Base-by-base conservation (phyloP, 495 filamentous ascomycete species). In the Lasiosphaeria ovina region DNA sequence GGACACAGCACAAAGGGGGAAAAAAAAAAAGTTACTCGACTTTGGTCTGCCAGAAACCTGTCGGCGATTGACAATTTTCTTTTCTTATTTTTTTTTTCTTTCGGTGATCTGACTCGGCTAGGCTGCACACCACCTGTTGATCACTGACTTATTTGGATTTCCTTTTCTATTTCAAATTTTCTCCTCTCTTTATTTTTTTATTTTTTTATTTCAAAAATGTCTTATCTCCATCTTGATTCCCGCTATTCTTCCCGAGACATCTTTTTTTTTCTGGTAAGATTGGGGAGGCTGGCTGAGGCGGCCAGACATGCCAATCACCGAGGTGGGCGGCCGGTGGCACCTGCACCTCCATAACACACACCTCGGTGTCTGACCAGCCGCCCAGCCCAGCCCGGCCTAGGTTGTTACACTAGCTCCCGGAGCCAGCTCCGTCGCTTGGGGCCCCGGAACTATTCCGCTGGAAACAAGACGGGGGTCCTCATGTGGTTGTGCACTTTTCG, bases 1-100 rank as follows among this genome's bases (percentile, higher is more conserved):
- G 24, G 24, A 24, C 24, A 24, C 24, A 24, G 24, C 24, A 24
- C 24, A 24, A 24, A 24, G 24, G 24, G 24, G 24, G n/a, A n/a
- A 24, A 24, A 24, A 24, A 24, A 24, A 24, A 24, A 24, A 24
- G 24, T 24, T 24, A 24, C 24, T 24, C 24, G 24, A 24, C 1
- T 24, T 24, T 2, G 24, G 24, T 24, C 24, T 24, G 24, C 24
- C 24, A 24, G 2, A 24, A 24, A 24, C 24, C 24, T 24, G 24
- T 24, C 24, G 24, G 24, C 17, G 35, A 14, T 34, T 53, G 14
- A 36, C 12, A n/a, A 16, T 47, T 47, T 4, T 47, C 44, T 7
- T 47, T 11, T 47, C 47, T 40, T 12, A 16, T 40, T 42, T 57
- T 48, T 6, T 6, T 40, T n/a, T 40, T 48, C 60, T 47, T 47